Evolutionary conservation across 2,329 filamentous ascomycete genomes (phyloP).

Genomic region (Aspergillus sp.): DNA sequence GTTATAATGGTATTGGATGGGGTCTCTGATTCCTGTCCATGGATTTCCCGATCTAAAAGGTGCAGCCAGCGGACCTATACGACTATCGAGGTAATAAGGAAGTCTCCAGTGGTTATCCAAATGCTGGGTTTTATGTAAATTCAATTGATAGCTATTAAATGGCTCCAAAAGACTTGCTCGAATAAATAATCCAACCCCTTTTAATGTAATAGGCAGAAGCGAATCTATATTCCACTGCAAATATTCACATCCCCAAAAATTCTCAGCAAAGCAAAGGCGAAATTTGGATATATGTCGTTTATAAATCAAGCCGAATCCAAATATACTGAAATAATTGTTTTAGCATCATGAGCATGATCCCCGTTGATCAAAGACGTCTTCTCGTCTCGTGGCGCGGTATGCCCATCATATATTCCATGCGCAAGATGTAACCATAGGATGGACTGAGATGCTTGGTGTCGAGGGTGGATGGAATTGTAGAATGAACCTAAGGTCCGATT

Average conservation of each 20-base stretch:
- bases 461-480: neutral
- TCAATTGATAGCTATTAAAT: neutral
- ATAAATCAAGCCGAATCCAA: too few relatives aligned
- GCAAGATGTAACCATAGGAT: neutral
- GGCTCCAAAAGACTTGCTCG: neutral
- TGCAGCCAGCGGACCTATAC: too few relatives aligned
- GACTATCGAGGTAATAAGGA: too few relatives aligned
- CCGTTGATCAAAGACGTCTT: too few relatives aligned
- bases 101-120: too few relatives aligned
- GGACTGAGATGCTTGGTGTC: neutral
- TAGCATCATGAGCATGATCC: too few relatives aligned
- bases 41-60: too few relatives aligned
- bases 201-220: neutral
- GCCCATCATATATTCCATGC: neutral
- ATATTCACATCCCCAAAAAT: neutral
- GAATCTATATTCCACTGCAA: neutral
- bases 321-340: too few relatives aligned
- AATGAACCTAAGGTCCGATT: neutral
- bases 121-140: neutral
- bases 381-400: neutral
- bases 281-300: neutral
- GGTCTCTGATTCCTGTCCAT: too few relatives aligned
- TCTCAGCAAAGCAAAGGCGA: neutral
- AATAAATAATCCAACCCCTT: neutral
- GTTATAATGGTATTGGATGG: neutral